A percentile compares a stretch with the other conserved stretches of the same genome.
These are phyloP conservation scores for Salinomyces thailandicus DNA, from an alignment of 2,329 filamentous ascomycete species.

Conservation along the genomic window DNA sequence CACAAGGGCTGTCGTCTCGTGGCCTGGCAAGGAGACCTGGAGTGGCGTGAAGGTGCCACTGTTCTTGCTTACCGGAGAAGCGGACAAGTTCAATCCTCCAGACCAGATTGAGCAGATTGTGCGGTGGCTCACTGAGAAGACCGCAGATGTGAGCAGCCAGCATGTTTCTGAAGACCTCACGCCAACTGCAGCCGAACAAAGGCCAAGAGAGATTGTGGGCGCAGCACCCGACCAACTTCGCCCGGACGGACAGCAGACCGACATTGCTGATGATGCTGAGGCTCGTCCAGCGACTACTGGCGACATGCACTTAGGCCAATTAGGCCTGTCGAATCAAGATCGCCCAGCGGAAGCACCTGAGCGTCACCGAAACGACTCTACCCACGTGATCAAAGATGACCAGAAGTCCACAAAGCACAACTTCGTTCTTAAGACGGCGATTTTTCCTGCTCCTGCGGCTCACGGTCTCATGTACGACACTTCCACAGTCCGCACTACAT, in stretches of 20 bases:
- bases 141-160: background rate
- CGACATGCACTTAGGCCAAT: slow-evolving; percentile 9
- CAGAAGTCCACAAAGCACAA: slow-evolving; percentile 14
- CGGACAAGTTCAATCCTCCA: slow-evolving; percentile 66
- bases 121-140: slow-evolving; percentile 20
- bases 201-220: background rate
- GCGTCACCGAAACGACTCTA: too few species aligned
- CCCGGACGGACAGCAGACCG: too few species aligned
- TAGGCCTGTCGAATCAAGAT: slow-evolving; percentile 1
- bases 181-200: background rate
- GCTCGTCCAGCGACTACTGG: slow-evolving; percentile 6
- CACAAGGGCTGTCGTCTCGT: background rate
- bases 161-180: background rate
- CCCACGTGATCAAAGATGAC: slow-evolving; percentile 9
- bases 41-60: slow-evolving; percentile 60
- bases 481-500: slow-evolving; percentile 61
- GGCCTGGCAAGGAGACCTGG: slow-evolving; percentile 61
- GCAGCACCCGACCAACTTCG: background rate
- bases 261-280: background rate
- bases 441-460: slow-evolving; percentile 66
- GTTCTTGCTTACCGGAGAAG: slow-evolving; percentile 66
- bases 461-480: slow-evolving; percentile 80
- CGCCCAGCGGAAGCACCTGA: background rate
- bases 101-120: slow-evolving; percentile 60
- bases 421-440: slow-evolving; percentile 52